Evolutionary conservation across 148 eudicot species (phyloP).

Genomic region (Amaranthus hypochondriacus): DNA sequence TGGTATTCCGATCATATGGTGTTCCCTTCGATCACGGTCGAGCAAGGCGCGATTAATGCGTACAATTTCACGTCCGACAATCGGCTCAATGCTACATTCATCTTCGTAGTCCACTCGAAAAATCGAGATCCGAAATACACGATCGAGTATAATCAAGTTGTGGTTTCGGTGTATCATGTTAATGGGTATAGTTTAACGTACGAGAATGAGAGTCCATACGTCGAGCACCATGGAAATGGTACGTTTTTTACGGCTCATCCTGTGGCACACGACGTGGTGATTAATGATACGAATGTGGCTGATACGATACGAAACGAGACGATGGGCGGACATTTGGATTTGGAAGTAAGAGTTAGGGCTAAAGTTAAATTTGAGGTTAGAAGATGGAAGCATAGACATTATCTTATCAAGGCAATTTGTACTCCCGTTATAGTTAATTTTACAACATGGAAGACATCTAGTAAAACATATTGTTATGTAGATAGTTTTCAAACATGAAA

Average conservation of each 20-base stretch:
- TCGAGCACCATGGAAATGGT: conserved; percentile 7
- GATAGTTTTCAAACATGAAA: conserved; percentile 16
- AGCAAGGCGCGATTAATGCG: conserved; percentile 16
- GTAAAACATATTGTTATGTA: conserved; percentile 13
- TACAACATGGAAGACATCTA: conserved; percentile 15
- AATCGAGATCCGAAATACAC: conserved; percentile 18
- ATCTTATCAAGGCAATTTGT: conserved; percentile 19
- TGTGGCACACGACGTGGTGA: neutral
- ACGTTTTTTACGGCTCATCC: conserved; percentile 13
- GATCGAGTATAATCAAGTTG: conserved; percentile 6
- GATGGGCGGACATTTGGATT: conserved; percentile 2
- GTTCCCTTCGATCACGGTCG: conserved; percentile 13
- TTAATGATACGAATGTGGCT: neutral
- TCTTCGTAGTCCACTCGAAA: conserved; percentile 4
- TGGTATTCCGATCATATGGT: conserved; percentile 18
- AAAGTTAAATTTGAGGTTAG: conserved; percentile 17
- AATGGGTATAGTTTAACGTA: conserved; percentile 10
- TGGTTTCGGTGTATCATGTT: conserved; percentile 17
- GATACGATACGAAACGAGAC: conserved; percentile 7
- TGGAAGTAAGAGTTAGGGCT: conserved; percentile 21
- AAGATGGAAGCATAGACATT: conserved; percentile 11
- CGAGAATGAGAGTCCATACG: conserved; percentile 5
- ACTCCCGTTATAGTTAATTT: conserved; percentile 17
- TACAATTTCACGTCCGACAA: conserved; percentile 11
- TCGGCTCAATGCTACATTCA: conserved; percentile 15